A percentile compares a stretch with the other conserved stretches of the same genome.
phyloP scores from a whole-genome alignment of 176 grass and related monocot genomes.

The Phyllostachys edulis region DNA sequence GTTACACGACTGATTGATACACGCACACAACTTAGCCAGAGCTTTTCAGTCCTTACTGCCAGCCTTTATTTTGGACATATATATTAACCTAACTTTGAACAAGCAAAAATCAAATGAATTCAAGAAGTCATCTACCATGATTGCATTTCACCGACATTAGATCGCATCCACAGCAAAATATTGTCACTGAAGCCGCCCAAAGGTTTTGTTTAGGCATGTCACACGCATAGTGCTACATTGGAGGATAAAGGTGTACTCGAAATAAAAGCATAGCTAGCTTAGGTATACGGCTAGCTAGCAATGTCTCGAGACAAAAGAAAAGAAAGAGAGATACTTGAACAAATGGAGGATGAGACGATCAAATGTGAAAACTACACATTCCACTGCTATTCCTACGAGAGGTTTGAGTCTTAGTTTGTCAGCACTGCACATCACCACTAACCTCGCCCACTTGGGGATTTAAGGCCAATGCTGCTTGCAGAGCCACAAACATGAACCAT shows the following conservation, averaged over 20 bases:
- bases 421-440: slow-evolving; percentile 38
- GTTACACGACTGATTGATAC: too few species aligned
- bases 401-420: slow-evolving; percentile 9
- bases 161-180: slow-evolving; percentile 2
- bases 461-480: not conserved
- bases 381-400: not conserved
- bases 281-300: not conserved
- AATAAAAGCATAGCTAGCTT: not conserved
- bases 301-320: not conserved
- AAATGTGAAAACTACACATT: slow-evolving; percentile 5
- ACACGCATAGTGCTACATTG: not conserved
- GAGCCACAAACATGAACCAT: slow-evolving; percentile 20
- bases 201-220: not conserved
- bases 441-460: slow-evolving; percentile 24
- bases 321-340: not conserved
- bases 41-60: too few species aligned
- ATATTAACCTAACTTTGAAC: not conserved
- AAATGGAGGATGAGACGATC: slow-evolving; percentile 16
- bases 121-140: slow-evolving; percentile 7
- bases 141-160: slow-evolving; percentile 38
- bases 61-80: not conserved
- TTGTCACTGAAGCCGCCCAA: not conserved
- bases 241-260: not conserved
- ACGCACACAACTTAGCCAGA: too few species aligned
- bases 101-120: not conserved